Conservation (phyloP, 441 rosid species). For the Monsonia emarginata region DNA sequence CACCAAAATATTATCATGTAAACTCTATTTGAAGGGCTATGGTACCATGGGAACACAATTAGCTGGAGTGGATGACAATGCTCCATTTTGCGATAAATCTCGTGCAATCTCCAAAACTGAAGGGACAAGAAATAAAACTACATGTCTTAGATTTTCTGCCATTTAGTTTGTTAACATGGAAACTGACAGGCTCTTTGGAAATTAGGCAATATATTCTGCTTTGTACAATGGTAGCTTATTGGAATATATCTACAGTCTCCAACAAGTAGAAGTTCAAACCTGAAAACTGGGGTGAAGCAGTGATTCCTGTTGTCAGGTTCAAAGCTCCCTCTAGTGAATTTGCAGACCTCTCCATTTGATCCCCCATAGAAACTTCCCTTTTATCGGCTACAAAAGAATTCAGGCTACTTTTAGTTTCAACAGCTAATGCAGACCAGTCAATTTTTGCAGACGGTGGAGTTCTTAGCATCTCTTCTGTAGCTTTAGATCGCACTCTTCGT, state of each 20-base stretch:
- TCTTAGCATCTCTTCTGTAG: constrained; percentile 76
- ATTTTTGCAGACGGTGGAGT: constrained; percentile 37
- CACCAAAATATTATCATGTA: not conserved
- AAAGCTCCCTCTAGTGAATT: constrained; percentile 25
- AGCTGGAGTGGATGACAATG: constrained; percentile 24
- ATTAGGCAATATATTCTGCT: not conserved
- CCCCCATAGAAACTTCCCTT: constrained; percentile 21
- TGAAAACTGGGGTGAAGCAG: constrained; percentile 16
- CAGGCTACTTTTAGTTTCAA: constrained; percentile 29
- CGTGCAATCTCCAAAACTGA: constrained; percentile 31
- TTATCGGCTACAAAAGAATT: constrained; percentile 21
- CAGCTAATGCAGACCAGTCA: constrained; percentile 33
- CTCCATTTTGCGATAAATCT: constrained; percentile 27
- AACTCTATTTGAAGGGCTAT: not conserved
- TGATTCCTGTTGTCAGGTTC: constrained; percentile 23
- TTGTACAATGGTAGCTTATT: not conserved
- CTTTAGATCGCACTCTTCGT: constrained; percentile 73
- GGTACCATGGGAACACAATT: constrained; percentile 20
- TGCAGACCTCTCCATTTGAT: constrained; percentile 14
- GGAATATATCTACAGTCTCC: not conserved
- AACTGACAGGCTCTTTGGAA: not conserved
- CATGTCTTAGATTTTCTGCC: constrained; percentile 8
- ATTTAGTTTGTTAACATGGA: not conserved
- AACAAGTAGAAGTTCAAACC: constrained; percentile 20
- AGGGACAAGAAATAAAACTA: constrained; percentile 17